A percentile compares a stretch with the other conserved stretches of the same genome.
Evolutionary conservation across 805 yeast genomes (phyloP).

Genomic region (Ogataea paraovalis): DNA sequence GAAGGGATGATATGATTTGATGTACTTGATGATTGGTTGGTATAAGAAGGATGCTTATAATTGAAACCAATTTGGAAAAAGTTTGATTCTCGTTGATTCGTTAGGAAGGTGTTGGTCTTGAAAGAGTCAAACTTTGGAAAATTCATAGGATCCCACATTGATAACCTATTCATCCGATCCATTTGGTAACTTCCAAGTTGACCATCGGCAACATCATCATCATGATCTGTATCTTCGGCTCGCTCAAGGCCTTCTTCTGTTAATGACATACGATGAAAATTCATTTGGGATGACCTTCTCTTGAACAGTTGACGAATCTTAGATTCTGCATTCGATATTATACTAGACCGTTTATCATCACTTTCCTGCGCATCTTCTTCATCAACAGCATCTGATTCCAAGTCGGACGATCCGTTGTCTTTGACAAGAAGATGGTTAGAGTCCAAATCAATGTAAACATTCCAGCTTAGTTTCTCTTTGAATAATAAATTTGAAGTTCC

Average conservation of each 20-base stretch:
- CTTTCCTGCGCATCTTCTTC: constrained; percentile 2
- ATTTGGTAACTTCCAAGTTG: not conserved
- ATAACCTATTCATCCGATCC: not conserved
- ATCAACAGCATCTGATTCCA: not conserved
- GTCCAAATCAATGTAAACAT: constrained; percentile 59
- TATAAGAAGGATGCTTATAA: constrained; percentile 4
- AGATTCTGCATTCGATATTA: constrained; percentile 16
- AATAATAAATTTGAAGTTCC: constrained; percentile 70
- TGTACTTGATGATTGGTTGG: not conserved
- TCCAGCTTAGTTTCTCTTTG: constrained; percentile 53
- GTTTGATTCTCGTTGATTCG: constrained; percentile 13
- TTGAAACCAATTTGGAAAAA: constrained; percentile 25
- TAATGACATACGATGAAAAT: not conserved
- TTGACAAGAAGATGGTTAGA: constrained; percentile 36
- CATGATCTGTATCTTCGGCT: no score
- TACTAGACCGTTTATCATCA: constrained; percentile 10
- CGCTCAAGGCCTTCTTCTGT: not conserved
- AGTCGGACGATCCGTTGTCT: constrained; percentile 13
- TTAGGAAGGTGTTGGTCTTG: constrained; percentile 9
- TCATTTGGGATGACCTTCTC: constrained; percentile 8
- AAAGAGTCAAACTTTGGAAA: constrained; percentile 14
- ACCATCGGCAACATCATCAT: not conserved
- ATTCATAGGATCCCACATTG: constrained; percentile 9
- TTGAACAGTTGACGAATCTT: constrained; percentile 18
- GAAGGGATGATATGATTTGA: constrained; percentile 8